Conservation (phyloP, 2,329 filamentous ascomycete species). For the Hypoxylon sp. region DNA sequence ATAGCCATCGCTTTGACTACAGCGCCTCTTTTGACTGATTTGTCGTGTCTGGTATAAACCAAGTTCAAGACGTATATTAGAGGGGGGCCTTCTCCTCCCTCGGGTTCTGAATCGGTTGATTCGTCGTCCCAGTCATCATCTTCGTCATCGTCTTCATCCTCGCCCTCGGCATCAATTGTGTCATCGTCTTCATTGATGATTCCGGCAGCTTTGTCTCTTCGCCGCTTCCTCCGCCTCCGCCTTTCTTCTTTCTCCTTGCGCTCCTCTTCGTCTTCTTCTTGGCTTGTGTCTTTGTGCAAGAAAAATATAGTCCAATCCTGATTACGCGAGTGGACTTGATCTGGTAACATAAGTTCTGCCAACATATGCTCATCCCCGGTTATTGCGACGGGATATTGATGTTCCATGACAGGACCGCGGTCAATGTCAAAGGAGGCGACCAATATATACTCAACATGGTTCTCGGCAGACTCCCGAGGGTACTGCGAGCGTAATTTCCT, state of each 20-base stretch:
- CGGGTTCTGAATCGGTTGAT: conserved; percentile 73
- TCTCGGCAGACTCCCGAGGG: conserved; percentile 80
- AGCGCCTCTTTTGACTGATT: conserved; percentile 90
- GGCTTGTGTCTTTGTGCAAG: conserved; percentile 92
- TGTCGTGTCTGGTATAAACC: conserved; percentile 98
- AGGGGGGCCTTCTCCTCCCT: conserved; percentile 85
- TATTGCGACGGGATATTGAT: conserved; percentile 95
- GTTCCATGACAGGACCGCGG: conserved; percentile 96
- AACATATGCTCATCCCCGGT: conserved; percentile 98
- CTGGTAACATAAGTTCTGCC: conserved; percentile 97
- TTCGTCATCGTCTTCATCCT: conserved; percentile 65
- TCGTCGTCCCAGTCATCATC: conserved; percentile 64
- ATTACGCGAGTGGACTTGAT: conserved; percentile 93
- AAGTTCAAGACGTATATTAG: conserved; percentile 97
- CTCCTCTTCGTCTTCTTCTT: conserved; percentile 84
- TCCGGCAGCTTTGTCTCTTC: conserved; percentile 66
- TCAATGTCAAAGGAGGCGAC: conserved; percentile 99
- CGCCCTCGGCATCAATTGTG: conserved; percentile 60
- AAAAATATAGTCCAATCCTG: conserved; percentile 99
- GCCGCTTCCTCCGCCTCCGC: conserved; percentile 65
- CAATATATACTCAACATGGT: conserved; percentile 98
- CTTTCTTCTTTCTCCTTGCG: conserved; percentile 69
- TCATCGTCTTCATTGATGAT: conserved; percentile 63
- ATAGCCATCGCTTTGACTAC: conserved; percentile 99
- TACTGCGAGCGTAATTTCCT: conserved; percentile 81